Base-by-base conservation (phyloP, 768 basidiomycete species). In the Steccherinum ochraceum region DNA sequence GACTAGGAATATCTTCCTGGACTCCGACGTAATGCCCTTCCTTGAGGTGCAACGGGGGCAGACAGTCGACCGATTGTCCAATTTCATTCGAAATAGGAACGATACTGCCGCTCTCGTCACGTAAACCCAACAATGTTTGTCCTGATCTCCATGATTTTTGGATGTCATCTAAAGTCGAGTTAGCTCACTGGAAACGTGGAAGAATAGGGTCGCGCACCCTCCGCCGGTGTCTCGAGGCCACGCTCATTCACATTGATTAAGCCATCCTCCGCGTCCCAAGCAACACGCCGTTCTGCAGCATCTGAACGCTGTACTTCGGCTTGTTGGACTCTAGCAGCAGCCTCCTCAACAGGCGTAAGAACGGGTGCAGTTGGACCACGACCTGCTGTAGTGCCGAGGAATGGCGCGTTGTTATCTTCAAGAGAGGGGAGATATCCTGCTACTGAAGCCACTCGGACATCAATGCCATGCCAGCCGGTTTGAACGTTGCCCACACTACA, bases 381-480 rank as follows among this genome's bases (percentile, higher is more conserved):
- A 48, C 61, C 40, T 51, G 57, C 40, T 35, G 55, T 61, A 56
- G 71, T 79, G 23, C 84, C 84, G 2, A 71, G 62, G 58, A 82
- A 83, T 1, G 73, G 63, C 3, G 77, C 77, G 52, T 79, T 69
- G 45, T 86, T 78, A 54, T 84, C 72, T 49, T 83, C 80, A 2
- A 74, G 72, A 3, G 80, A 80, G 2, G 90, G 90, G 20, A 93
- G 72, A 56, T 81, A 86, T 3, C 78, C 78, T 1, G 86, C 80
- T 41, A 93, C 79, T 0, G 89, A 91, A 13, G 83, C 74, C 21
- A 92, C 76, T 47, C 74, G 82, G 50, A 92, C 65, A 59, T 82
- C 80, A 50, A 93, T 80, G 3, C 88, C 78, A 59, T 92, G 89
- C 69, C 84, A 80, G 11, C 86, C 84, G 1, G 89, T 84, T 40